A percentile compares a stretch with the other conserved stretches of the same genome.
These are phyloP conservation scores for Sclerotinia sclerotiorum DNA, from an alignment of 2,329 filamentous ascomycete species.

Conservation along the genomic window DNA sequence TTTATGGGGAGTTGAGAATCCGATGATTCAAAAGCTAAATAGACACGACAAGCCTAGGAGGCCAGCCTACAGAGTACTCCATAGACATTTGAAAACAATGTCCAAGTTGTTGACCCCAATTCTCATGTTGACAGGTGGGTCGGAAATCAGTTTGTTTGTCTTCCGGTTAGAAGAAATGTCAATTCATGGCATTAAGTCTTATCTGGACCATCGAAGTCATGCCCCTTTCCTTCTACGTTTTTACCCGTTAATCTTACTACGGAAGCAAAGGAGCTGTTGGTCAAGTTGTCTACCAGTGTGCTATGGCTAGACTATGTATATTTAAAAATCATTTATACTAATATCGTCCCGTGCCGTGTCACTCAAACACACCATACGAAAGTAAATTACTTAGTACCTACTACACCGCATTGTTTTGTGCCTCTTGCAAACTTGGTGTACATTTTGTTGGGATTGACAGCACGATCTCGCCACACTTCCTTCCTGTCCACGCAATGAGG, in stretches of 20 bases:
- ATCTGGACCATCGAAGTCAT: not conserved
- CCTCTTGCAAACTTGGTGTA: not conserved
- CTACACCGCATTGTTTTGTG: not conserved
- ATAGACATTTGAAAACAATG: not conserved
- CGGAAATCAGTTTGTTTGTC: not conserved
- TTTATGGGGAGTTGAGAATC: not conserved
- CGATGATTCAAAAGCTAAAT: not conserved
- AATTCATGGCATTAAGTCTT: not conserved
- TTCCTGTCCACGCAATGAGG: slow-evolving; percentile 6
- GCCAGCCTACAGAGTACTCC: not conserved
- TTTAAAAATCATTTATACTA: not conserved
- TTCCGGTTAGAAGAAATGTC: not conserved
- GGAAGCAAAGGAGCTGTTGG: not conserved
- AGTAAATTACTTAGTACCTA: not conserved
- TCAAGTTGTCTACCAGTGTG: not conserved
- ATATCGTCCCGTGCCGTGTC: slow-evolving; percentile 1
- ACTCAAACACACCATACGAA: not conserved
- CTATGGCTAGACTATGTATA: not conserved
- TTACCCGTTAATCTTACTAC: not conserved
- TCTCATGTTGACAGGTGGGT: not conserved
- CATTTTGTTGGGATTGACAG: not conserved
- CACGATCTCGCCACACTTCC: slow-evolving; percentile 1
- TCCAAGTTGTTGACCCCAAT: not conserved
- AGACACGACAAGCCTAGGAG: not conserved
- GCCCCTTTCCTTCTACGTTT: not conserved